Evolutionary conservation across 805 yeast genomes (phyloP).

Genomic region (Yarrowia keelungensis): DNA sequence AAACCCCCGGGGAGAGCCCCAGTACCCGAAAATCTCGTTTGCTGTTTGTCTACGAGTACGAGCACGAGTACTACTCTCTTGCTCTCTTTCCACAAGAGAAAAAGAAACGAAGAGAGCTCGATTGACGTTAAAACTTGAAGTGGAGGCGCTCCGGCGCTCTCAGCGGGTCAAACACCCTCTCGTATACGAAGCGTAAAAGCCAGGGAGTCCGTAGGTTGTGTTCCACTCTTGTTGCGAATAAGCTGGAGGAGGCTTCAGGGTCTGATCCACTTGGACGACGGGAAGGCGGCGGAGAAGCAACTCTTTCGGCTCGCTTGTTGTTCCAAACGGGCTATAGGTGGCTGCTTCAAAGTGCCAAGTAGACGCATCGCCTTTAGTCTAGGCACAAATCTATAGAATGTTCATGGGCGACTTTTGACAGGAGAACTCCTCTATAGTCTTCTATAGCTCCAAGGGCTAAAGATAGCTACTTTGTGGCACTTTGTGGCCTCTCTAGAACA

Average conservation of each 20-base stretch:
- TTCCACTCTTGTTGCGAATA: not conserved
- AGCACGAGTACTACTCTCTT: not conserved
- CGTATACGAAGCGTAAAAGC: slow-evolving; percentile 1
- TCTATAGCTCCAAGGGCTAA: too few species aligned
- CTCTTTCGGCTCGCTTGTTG: too few species aligned
- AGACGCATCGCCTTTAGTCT: too few species aligned
- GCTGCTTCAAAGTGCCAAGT: not conserved
- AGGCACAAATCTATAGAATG: too few species aligned
- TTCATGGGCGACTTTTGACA: too few species aligned
- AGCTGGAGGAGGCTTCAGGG: not conserved
- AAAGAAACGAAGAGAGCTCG: not conserved
- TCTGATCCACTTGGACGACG: not conserved
- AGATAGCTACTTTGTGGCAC: too few species aligned
- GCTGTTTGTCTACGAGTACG: not conserved
- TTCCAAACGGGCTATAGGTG: not conserved
- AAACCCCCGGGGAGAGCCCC: too few species aligned
- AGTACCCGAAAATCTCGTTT: not conserved
- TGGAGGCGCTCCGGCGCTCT: too few species aligned
- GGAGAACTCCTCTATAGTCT: too few species aligned
- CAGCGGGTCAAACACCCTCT: not conserved
- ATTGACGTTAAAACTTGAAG: too few species aligned
- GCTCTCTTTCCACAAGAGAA: not conserved
- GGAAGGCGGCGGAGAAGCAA: slow-evolving; percentile 1
- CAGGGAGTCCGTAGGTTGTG: not conserved
- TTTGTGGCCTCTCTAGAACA: too few species aligned